Evolutionary conservation across 306 rosid genomes (phyloP).

Genomic region (Cucurbita ficifolia): DNA sequence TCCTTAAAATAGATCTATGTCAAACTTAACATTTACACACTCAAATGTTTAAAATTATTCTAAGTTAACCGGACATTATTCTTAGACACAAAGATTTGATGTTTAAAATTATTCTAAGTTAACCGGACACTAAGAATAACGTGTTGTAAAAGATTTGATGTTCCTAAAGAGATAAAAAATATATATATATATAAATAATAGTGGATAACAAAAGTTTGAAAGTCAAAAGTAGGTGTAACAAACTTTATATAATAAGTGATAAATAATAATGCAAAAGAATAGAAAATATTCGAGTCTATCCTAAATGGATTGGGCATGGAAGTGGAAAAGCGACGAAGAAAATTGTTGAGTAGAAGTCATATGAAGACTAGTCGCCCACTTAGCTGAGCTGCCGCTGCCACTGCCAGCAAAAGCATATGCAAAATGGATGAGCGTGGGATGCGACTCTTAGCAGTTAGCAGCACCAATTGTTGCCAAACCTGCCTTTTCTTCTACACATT

Average conservation of each 20-base stretch:
- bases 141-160: too few species aligned
- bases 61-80: too few species aligned
- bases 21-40: too few species aligned
- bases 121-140: too few species aligned
- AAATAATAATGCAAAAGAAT: not conserved
- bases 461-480: not conserved
- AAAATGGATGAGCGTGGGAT: not conserved
- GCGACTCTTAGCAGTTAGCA: not conserved
- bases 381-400: not conserved
- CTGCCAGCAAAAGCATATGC: not conserved
- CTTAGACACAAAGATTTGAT: too few species aligned
- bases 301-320: not conserved
- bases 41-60: too few species aligned
- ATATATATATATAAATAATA: too few species aligned
- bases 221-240: not conserved
- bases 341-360: not conserved
- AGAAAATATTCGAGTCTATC: not conserved
- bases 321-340: not conserved
- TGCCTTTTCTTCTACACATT: not conserved
- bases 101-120: too few species aligned
- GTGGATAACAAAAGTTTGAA: not conserved
- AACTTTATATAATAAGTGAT: not conserved
- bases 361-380: not conserved
- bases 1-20: too few species aligned
- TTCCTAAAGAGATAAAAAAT: too few species aligned